These are phyloP conservation scores for Benincasa hispida DNA, from an alignment of 306 rosid genomes.

Conservation along the genomic window DNA sequence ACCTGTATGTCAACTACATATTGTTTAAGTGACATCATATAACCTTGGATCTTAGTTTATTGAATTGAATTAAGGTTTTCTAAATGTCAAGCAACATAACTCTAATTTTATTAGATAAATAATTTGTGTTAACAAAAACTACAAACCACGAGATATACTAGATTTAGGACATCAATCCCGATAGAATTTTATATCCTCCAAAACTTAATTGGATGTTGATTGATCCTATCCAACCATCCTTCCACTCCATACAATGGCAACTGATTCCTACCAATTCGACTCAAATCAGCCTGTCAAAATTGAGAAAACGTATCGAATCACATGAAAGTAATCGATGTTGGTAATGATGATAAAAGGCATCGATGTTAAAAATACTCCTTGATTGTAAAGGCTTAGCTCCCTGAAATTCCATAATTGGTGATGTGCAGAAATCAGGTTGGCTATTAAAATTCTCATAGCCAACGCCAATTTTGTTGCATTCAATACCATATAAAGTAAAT, in stretches of 20 bases:
- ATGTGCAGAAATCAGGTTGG: constrained; percentile 83
- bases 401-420: constrained; percentile 71
- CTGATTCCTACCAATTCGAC: constrained; percentile 59
- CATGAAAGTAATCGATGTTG: not conserved
- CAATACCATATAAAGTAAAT: constrained; percentile 73
- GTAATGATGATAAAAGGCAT: not conserved
- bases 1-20: too few species aligned
- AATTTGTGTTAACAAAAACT: too few species aligned
- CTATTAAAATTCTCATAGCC: constrained; percentile 68
- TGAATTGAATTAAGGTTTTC: too few species aligned
- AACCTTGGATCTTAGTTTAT: too few species aligned
- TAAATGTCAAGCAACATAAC: too few species aligned
- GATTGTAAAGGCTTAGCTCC: constrained; percentile 39
- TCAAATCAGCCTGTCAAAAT: constrained; percentile 64
- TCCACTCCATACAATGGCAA: constrained; percentile 71
- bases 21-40: too few species aligned
- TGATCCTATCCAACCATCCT: constrained; percentile 87
- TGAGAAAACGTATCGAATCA: not conserved
- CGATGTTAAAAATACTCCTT: not conserved
- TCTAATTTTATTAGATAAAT: too few species aligned
- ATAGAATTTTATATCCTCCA: constrained; percentile 13
- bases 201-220: constrained; percentile 84
- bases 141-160: too few species aligned
- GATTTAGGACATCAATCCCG: too few species aligned
- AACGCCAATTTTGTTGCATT: constrained; percentile 88